A percentile compares a stretch with the other conserved stretches of the same genome.
Conservation (phyloP, 441 rosid genomes). For the Brassica balearica region DNA sequence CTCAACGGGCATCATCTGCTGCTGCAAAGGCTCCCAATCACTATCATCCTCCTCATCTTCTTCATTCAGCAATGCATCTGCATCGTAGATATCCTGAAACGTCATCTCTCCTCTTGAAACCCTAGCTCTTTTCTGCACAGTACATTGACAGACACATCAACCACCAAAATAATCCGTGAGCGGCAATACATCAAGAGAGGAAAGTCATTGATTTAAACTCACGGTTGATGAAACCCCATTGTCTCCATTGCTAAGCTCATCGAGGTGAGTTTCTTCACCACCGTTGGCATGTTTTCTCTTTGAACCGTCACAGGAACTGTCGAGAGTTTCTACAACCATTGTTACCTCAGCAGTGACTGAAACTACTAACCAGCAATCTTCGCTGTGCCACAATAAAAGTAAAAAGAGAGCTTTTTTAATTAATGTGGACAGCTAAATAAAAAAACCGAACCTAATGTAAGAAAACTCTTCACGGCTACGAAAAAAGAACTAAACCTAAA, state of each 20-base stretch:
- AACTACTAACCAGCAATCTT: conserved; percentile 33
- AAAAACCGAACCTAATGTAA: neutral
- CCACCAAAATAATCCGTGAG: neutral
- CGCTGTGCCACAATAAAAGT: conserved; percentile 11
- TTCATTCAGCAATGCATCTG: conserved; percentile 52
- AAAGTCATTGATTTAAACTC: conserved; percentile 40
- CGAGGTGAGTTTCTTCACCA: conserved; percentile 39
- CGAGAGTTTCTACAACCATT: conserved; percentile 69
- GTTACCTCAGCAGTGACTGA: conserved; percentile 35
- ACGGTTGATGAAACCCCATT: conserved; percentile 50
- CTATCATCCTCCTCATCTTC: conserved; percentile 90
- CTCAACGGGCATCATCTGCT: conserved; percentile 50
- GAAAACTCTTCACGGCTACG: neutral
- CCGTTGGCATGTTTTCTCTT: conserved; percentile 53
- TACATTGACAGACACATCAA: neutral
- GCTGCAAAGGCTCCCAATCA: conserved; percentile 84
- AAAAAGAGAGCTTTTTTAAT: neutral
- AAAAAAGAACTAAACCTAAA: neutral
- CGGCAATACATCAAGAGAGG: conserved; percentile 20
- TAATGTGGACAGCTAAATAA: neutral
- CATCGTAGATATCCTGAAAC: conserved; percentile 66
- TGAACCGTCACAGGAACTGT: conserved; percentile 41
- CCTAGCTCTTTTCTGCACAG: conserved; percentile 55
- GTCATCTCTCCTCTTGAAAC: conserved; percentile 65
- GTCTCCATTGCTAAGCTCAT: conserved; percentile 49